Evolutionary conservation across 495 filamentous ascomycete genomes (phyloP).

Genomic region (Aspergillus panamensis): DNA sequence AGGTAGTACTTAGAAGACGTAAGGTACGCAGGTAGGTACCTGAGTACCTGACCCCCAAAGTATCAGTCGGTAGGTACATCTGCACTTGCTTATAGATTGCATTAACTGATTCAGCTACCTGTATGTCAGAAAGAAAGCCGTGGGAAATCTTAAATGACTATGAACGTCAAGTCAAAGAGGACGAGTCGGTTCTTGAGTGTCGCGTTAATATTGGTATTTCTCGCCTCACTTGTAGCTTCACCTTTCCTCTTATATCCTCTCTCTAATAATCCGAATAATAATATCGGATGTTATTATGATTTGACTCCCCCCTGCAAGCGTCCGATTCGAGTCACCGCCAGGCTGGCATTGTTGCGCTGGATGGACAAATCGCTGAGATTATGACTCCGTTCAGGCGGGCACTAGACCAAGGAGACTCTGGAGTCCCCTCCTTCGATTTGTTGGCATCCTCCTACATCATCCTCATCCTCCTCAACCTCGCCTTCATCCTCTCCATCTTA

Average conservation of each 20-base stretch:
- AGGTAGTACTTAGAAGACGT: neutral
- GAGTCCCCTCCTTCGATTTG: slow-evolving; percentile 18
- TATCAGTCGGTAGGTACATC: neutral
- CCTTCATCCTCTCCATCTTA: neutral
- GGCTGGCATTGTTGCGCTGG: slow-evolving; percentile 10
- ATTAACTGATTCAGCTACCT: neutral
- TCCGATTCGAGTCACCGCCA: slow-evolving; percentile 28
- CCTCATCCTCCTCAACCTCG: neutral
- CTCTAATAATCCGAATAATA: neutral
- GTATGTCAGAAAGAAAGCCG: neutral
- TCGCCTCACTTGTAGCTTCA: neutral
- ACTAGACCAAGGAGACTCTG: neutral
- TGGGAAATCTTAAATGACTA: no score
- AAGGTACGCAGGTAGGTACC: neutral
- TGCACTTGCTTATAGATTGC: neutral
- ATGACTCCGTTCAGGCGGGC: neutral
- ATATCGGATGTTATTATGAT: neutral
- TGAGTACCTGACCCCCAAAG: slow-evolving; percentile 1
- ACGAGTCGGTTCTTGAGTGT: neutral
- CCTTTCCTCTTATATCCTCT: neutral
- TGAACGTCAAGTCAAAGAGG: no score
- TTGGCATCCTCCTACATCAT: slow-evolving; percentile 19
- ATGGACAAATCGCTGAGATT: neutral
- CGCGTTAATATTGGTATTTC: neutral
- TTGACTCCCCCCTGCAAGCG: slow-evolving; percentile 15